Evolutionary conservation across 768 basidiomycete species (phyloP), one percentile per base, ranked within the genome.

Genomic region (Podaxis sp.): DNA sequence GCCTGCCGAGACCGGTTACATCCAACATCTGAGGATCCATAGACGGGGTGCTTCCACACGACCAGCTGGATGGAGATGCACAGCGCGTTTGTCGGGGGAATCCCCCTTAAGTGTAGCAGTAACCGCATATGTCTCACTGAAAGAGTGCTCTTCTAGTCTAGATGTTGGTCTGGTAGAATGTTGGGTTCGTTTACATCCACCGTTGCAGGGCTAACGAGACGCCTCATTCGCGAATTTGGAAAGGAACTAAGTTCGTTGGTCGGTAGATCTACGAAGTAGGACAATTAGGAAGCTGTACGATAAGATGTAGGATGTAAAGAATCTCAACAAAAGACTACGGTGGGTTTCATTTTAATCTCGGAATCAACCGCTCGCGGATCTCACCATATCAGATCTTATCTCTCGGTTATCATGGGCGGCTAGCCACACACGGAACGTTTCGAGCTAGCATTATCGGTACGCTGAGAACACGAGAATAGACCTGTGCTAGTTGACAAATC

Each of bases 41-140:
- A 33, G 33, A 9, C 33, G 1, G 33, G 8, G 33, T 33, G 33
- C 33, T 2, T 33, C 33, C 17, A 17, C 19, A 19, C 43, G 43
- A 19, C 17, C n/a, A 7, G 19, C 43, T 46, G 17, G 43, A 46
- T 46, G 43, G 43, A 19, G 43, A n/a, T 46, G 22, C 7, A 5
- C 15, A 22, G 19, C 19, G 4, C n/a, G 6, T n/a, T 9, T 22
- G 43, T 22, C 19, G 2, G 19, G 43, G 13, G 43, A 19, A 17
- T 19, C n/a, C 43, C 4, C 43, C 43, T 17, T 19, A 19, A 19
- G 43, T 46, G 43, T 38, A 55, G 8, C 12, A 3, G 54, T 54
- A 54, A 17, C 52, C 52, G 52, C 29, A 54, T 54, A 37, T 54
- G 52, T 54, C 52, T 9, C 29, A 22, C 29, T 54, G 52, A 54